Evolutionary conservation across 768 basidiomycete genomes (phyloP).

Genomic region (Tricholomella constricta): DNA sequence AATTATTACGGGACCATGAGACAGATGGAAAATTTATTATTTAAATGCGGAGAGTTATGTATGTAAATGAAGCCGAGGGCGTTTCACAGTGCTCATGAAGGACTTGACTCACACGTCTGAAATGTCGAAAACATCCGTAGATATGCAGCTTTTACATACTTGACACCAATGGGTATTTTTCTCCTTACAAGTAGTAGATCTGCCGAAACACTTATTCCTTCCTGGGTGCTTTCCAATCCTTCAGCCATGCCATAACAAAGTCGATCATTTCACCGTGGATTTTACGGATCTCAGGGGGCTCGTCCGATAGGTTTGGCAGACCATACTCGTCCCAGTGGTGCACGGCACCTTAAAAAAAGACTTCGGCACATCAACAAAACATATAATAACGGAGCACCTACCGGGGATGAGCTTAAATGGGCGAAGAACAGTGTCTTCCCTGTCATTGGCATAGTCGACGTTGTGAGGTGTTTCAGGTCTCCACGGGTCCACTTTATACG

Average conservation of each 20-base stretch:
- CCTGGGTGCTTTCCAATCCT: slow-evolving; percentile 43
- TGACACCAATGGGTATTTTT: no score
- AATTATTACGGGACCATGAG: no score
- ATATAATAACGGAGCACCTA: no score
- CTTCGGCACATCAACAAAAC: neutral
- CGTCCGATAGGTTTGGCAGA: slow-evolving; percentile 53
- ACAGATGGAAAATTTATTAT: no score
- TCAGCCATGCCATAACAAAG: slow-evolving; percentile 79
- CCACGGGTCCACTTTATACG: slow-evolving; percentile 82
- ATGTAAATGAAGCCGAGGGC: no score
- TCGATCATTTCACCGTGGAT: slow-evolving; percentile 80
- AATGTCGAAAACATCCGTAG: no score
- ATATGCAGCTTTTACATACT: no score
- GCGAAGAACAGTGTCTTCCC: slow-evolving; percentile 68
- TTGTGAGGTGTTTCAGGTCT: slow-evolving; percentile 84
- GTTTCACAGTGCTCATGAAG: no score
- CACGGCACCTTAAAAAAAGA: slow-evolving; percentile 53
- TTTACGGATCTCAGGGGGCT: slow-evolving; percentile 76
- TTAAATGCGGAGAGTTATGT: no score
- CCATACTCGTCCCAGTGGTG: slow-evolving; percentile 85
- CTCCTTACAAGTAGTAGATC: no score
- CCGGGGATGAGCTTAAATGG: slow-evolving; percentile 90
- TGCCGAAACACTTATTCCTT: no score
- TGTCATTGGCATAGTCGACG: slow-evolving; percentile 57
- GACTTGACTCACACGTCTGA: no score